phyloP scores from a whole-genome alignment of 2,329 filamentous ascomycete species.

The Mycosphaerelloides madeirae region DNA sequence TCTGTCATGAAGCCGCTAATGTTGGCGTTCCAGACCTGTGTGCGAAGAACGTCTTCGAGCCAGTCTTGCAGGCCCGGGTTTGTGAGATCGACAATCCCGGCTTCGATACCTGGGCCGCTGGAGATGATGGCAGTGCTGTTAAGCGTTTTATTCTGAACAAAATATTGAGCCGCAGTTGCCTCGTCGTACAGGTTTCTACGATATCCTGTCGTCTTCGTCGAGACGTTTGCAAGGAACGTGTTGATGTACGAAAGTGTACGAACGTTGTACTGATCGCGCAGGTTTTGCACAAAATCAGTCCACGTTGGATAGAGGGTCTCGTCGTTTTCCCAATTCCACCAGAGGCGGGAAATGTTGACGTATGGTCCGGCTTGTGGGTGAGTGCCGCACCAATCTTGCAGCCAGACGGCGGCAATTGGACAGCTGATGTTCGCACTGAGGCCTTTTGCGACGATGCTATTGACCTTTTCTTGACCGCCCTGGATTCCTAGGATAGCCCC shows the following conservation, averaged over 20 bases:
- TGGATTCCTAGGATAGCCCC: constrained; percentile 37
- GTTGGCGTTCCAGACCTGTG: constrained; percentile 35
- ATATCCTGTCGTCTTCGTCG: constrained; percentile 31
- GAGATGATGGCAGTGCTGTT: constrained; percentile 34
- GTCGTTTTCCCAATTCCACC: constrained; percentile 40
- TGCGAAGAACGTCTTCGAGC: constrained; percentile 32
- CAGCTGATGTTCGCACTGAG: constrained; percentile 22
- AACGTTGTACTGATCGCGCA: constrained; percentile 32
- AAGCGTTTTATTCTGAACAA: constrained; percentile 35
- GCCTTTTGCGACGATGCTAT: constrained; percentile 32
- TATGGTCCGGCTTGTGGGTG: constrained; percentile 33
- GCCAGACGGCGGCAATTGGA: constrained; percentile 35
- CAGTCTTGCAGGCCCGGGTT: constrained; percentile 31
- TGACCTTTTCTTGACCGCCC: constrained; percentile 35
- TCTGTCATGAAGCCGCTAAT: constrained; percentile 36
- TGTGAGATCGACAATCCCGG: constrained; percentile 36
- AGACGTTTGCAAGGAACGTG: constrained; percentile 34
- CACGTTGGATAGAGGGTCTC: constrained; percentile 33
- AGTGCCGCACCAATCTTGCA: constrained; percentile 37
- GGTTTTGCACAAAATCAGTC: constrained; percentile 33
- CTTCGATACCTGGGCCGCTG: constrained; percentile 35
- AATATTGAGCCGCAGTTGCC: constrained; percentile 28
- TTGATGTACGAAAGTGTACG: constrained; percentile 34
- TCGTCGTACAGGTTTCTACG: constrained; percentile 32
- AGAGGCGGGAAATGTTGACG: constrained; percentile 34